Evolutionary conservation across 2,329 filamentous ascomycete species (phyloP).

Genomic region (Apiospora pterosperma): DNA sequence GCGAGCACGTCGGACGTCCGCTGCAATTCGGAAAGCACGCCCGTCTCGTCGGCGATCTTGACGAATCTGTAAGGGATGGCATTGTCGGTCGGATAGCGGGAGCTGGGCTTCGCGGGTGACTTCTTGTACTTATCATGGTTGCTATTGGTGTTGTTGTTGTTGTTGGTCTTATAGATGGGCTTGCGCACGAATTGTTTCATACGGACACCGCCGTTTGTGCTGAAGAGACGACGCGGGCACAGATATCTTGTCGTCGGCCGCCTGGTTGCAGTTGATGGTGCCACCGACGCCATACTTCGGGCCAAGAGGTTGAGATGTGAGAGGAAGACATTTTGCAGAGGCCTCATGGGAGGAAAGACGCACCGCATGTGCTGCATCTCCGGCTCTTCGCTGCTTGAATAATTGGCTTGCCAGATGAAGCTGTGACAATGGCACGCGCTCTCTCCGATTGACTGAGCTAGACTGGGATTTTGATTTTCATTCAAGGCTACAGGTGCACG

Average conservation of each 20-base stretch:
- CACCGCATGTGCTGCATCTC: slow-evolving; percentile 22
- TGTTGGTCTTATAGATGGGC: neutral
- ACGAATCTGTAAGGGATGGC: slow-evolving; percentile 39
- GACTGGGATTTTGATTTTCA: neutral
- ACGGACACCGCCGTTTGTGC: slow-evolving; percentile 4
- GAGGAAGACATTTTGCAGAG: slow-evolving; percentile 24
- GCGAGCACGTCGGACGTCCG: slow-evolving; percentile 13
- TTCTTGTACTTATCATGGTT: slow-evolving; percentile 29
- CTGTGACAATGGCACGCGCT: neutral
- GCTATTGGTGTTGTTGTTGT: neutral
- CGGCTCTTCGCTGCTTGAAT: neutral
- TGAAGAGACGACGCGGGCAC: slow-evolving; percentile 12
- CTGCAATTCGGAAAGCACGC: slow-evolving; percentile 19
- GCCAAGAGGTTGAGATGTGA: slow-evolving; percentile 7
- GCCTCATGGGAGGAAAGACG: slow-evolving; percentile 23
- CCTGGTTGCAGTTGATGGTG: neutral
- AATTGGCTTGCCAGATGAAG: neutral
- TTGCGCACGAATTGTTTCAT: slow-evolving; percentile 5
- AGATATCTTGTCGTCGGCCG: slow-evolving; percentile 6
- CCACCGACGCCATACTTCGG: slow-evolving; percentile 11
- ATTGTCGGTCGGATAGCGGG: slow-evolving; percentile 35
- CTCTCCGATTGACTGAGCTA: neutral
- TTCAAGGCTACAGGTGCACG: neutral
- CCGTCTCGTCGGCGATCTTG: slow-evolving; percentile 24
- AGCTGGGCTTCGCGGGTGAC: slow-evolving; percentile 12